phyloP scores from a whole-genome alignment of 163 green algal species.

The Scenedesmus sp. region DNA sequence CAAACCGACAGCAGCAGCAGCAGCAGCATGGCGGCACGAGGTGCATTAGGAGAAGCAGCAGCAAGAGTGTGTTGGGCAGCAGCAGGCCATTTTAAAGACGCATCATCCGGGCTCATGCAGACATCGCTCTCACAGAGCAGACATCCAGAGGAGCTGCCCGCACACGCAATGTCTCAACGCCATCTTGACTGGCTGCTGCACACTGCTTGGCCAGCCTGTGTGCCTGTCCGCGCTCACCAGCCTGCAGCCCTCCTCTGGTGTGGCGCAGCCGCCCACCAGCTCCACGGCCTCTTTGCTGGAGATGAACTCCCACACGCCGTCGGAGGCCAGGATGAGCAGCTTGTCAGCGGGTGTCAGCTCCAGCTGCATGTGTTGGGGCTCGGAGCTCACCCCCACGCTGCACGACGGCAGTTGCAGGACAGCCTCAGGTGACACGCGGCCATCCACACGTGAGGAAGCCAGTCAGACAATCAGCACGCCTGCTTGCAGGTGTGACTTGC shows the following conservation, averaged over 20 bases:
- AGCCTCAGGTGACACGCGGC: not conserved
- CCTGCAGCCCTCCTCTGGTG: constrained; percentile 80
- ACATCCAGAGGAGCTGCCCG: not conserved
- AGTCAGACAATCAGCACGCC: too few relatives aligned
- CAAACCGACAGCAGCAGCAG: too few relatives aligned
- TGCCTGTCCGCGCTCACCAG: constrained; percentile 53
- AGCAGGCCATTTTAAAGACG: not conserved
- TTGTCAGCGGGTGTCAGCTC: constrained; percentile 83
- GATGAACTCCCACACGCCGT: constrained; percentile 97
- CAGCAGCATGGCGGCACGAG: not conserved
- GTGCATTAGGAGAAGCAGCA: not conserved
- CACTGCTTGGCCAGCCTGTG: not conserved
- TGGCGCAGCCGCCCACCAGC: constrained; percentile 75
- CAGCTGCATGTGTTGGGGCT: constrained; percentile 81
- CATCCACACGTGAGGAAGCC: too few relatives aligned
- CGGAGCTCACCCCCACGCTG: constrained; percentile 87
- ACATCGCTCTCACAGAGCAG: not conserved
- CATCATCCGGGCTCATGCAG: not conserved
- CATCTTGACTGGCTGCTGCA: not conserved
- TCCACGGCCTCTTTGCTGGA: constrained; percentile 89
- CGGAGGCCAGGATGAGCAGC: constrained; percentile 91
- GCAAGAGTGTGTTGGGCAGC: not conserved
- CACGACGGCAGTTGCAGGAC: constrained; percentile 1
- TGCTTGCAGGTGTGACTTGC: too few relatives aligned
- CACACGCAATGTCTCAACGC: not conserved